Base-by-base conservation (phyloP, 108 stramenopile genomes). In the Nannochloropsis gaditana region DNA sequence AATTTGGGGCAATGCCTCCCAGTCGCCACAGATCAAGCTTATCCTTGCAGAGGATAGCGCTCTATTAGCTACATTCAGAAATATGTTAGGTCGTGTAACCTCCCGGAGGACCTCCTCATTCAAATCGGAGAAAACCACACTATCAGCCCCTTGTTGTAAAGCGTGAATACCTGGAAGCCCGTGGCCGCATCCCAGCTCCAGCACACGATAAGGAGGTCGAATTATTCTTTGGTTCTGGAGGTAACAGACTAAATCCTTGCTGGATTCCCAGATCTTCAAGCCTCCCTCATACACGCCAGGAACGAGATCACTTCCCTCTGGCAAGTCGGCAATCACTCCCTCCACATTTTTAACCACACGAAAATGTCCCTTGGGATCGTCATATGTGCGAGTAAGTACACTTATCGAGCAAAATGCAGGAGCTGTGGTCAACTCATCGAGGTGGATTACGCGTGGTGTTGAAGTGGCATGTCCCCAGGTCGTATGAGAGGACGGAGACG, bases 221-320 rank as follows among this genome's bases (percentile, higher is more conserved):
- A 73, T n/a, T 8, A 73, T n/a, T 15, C n/a, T 73, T 15, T 19
- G 41, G 43, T 85, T 80, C 79, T 85, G 41, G 9, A 89, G 82
- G 79, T 89, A 85, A 2, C 85, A 45, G 11, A 89, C 80, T 43
- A 89, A 73, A 82, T 89, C 88, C 19, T 85, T 45, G 80, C 88
- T 89, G 85, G 85, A 86, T 44, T 89, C 88, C 88, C 88, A 89
- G 9, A 89, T 43, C 79, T 89, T 89, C 43, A 89, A 82, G 9
- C 88, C 88, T 5, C 88, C 88, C 50, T 89, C 88, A 45, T 89
- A 89, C 21, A 89, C 85, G 31, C 88, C 88, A 42, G 85, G 88
- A 1, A 89, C 85, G 5, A 89, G 84, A 44, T 89, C 88, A 19
- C 50, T 85, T 50, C 85, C 88, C 21, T 86, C 79, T 41, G 87